These are phyloP conservation scores for Auricularia sp. DNA, from an alignment of 768 basidiomycete species.

Conservation along the genomic window DNA sequence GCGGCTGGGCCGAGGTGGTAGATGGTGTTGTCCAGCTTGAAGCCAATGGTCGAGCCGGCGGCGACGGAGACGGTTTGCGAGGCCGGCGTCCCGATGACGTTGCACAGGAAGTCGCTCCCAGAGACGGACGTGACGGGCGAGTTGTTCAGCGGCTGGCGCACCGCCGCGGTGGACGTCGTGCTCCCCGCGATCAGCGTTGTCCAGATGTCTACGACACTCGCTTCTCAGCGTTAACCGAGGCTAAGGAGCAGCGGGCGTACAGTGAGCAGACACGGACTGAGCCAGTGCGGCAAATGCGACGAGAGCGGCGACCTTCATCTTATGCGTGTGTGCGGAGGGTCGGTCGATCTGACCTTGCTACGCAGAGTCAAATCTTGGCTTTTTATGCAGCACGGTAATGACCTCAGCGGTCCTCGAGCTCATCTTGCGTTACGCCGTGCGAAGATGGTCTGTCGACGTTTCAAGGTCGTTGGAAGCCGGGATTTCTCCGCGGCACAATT, in stretches of 20 bases:
- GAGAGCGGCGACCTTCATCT: not conserved
- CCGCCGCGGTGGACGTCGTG: constrained; percentile 21
- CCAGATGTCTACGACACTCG: constrained; percentile 20
- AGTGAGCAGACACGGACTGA: constrained; percentile 27
- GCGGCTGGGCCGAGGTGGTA: constrained; percentile 38
- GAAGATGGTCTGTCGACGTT: too few species aligned
- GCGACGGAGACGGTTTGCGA: constrained; percentile 29
- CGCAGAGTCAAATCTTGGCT: not conserved
- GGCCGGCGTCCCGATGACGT: constrained; percentile 26
- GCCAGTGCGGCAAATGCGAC: constrained; percentile 15
- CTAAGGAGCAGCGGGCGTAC: constrained; percentile 10
- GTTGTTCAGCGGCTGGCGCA: constrained; percentile 27
- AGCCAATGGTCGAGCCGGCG: constrained; percentile 32
- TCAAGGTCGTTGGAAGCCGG: too few species aligned
- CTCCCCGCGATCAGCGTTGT: constrained; percentile 24
- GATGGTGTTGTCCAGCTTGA: constrained; percentile 31
- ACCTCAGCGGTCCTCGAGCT: not conserved
- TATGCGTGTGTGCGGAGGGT: not conserved
- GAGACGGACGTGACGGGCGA: constrained; percentile 25
- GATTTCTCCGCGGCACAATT: too few species aligned
- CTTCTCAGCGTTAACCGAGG: not conserved
- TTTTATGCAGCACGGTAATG: not conserved
- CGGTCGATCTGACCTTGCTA: too few species aligned
- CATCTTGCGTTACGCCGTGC: too few species aligned
- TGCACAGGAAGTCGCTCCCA: constrained; percentile 27